A percentile compares a stretch with the other conserved stretches of the same genome.
Conservation (phyloP, 257 asterid genomes). For the Ocimum tenuiflorum region DNA sequence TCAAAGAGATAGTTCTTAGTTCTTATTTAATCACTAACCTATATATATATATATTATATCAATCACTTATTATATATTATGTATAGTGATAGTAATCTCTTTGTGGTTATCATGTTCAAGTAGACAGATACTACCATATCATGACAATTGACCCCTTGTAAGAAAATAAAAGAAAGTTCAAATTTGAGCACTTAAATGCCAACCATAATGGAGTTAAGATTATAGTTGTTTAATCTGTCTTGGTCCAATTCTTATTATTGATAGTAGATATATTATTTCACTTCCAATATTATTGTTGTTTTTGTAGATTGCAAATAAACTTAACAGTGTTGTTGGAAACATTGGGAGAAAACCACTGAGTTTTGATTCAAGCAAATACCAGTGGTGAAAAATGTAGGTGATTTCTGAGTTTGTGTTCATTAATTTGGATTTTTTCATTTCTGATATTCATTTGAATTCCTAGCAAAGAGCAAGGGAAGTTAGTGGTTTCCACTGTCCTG, state of each 20-base stretch:
- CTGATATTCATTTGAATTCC: background rate
- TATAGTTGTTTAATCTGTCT: background rate
- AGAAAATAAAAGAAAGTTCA: background rate
- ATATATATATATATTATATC: no score
- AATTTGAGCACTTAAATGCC: background rate
- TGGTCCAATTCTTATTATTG: constrained; percentile 5
- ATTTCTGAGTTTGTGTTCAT: constrained; percentile 25
- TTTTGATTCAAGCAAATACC: constrained; percentile 86
- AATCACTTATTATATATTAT: no score
- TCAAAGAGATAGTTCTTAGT: no score
- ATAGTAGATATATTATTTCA: no score
- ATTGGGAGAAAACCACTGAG: constrained; percentile 83
- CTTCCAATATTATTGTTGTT: background rate
- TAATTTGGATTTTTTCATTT: constrained; percentile 9
- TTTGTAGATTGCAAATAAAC: constrained; percentile 73
- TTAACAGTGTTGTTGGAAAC: constrained; percentile 61
- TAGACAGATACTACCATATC: no score
- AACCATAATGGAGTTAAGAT: background rate
- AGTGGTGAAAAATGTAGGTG: constrained; percentile 97
- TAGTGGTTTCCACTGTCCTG: constrained; percentile 4
- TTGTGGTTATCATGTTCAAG: no score
- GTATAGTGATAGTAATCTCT: no score
- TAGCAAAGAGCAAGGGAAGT: background rate
- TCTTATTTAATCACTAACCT: no score
- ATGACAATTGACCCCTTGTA: no score